Evolutionary conservation across 371 early-diverging fungal genomes (phyloP), one percentile per base, ranked within the genome.

Genomic region (Syncephalis plumigaleata): DNA sequence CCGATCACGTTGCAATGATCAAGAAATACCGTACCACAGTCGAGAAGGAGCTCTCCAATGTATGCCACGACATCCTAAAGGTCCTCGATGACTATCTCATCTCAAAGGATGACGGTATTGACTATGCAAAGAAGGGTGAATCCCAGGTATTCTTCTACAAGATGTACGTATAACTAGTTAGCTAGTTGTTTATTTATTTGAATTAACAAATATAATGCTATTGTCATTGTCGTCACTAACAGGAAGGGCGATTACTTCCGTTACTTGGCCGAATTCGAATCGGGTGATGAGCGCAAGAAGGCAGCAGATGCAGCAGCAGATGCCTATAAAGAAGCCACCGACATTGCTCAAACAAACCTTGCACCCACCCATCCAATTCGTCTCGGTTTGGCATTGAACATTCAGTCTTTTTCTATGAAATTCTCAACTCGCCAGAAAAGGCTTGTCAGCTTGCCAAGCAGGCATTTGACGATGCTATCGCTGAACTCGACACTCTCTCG

Each of bases 341-440:
- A 81, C 50, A 77, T 91, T 68, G 97, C 99, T 53, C 80, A 82
- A 61, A 84, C 82, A 25, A 87, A 91, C 55, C 75, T 98, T 16
- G 81, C 94, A 26, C 85, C 94, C 38, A 98, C 98, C 46, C 96
- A 98, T 73, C 98, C 99, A 45, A 94, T 98, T 62, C 92, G 98
- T 55, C 85, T 99, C 42, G 99, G 99, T 46, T 81, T 99, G 51
- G 95, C 97, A 50, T 77, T 99, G 59, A 99, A 99, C 87, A 98
- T 75, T 98, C 98, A n/a, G 99, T 99, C 37, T 98, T 98, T 75
- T 95, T 95, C 83, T 98, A 97, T 68, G 99, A 99, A 75, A 98
- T 99, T 61, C 75, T 95, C 61, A 98, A 97, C 78, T 87, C 94
- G 27, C 91, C 95, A 48, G 96, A 94, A 67, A 84, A 88, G 60